A percentile compares a stretch with the other conserved stretches of the same genome.
Conservation (phyloP, 129 eudicot species). For the Oenanthe sinensis region DNA sequence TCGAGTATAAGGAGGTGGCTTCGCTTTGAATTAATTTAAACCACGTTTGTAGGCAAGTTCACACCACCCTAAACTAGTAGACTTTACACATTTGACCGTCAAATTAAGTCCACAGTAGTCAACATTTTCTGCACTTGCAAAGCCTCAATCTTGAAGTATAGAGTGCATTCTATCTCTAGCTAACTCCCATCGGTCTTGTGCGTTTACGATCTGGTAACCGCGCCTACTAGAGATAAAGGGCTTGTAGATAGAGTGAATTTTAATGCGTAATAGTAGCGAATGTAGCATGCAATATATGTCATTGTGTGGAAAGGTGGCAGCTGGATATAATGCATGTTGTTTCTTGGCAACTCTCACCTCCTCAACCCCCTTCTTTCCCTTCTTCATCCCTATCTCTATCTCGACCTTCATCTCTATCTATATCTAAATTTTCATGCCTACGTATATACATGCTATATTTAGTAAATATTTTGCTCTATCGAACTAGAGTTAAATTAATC, state of each 20-base stretch:
- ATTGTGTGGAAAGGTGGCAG: neutral
- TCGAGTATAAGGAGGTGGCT: too few relatives aligned
- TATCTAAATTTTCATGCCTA: too few relatives aligned
- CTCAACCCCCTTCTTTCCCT: neutral
- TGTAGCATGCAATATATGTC: neutral
- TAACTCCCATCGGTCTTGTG: neutral
- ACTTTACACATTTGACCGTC: neutral
- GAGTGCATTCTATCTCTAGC: neutral
- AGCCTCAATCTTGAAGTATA: neutral
- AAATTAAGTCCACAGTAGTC: neutral
- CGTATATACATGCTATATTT: too few relatives aligned
- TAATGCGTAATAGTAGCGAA: neutral
- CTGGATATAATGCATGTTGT: neutral
- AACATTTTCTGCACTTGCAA: neutral
- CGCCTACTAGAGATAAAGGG: neutral
- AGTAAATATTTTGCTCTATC: too few relatives aligned
- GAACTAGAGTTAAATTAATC: too few relatives aligned
- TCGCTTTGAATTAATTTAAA: too few relatives aligned
- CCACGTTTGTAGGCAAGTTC: too few relatives aligned
- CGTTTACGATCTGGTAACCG: neutral
- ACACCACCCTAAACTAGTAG: too few relatives aligned
- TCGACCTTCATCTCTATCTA: neutral
- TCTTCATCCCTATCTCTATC: neutral
- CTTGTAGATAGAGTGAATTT: neutral
- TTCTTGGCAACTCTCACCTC: neutral